Evolutionary conservation across 495 filamentous ascomycete genomes (phyloP), one percentile per base, ranked within the genome.

Genomic region (Penicillium simplicissimum): DNA sequence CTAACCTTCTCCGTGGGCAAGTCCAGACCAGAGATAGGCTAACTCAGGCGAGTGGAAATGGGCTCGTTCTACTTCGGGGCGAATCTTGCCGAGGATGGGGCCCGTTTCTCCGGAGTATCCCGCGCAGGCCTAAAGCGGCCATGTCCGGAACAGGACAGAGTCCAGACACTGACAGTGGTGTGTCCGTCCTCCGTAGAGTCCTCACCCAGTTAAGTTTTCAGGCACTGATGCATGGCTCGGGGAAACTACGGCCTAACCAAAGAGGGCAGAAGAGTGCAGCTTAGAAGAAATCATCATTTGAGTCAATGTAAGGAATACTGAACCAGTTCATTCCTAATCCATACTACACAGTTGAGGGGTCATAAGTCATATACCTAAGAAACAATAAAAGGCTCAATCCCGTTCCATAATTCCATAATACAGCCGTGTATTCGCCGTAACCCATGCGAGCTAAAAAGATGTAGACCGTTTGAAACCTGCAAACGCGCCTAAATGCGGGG

Each of bases 341-440:
- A 52, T 66, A 60, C 36, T 57, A 47, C 55, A 62, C 25, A 35
- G 51, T 61, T n/a, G 19, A 38, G 17, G 33, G 25, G 33, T 66
- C 64, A 34, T 66, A 49, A 66, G 45, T 66, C 64, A 63, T 66
- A 42, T 59, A n/a, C 11, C 19, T 31, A 42, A 58, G 55, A 43
- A 38, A 40, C 37, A 63, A 63, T 55, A 65, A 62, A 43, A 52
- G 35, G 49, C 25, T 23, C 48, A 34, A 8, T 48, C 45, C 55
- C 62, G 19, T 42, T 31, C 48, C 48, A 52, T 28, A 34, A 28
- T 28, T 57, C 68, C 51, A 42, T 55, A 35, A 42, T 55, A 55
- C 66, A 67, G 17, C 70, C 69, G 60, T 67, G 57, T 71, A 64
- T 74, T 73, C 70, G 65, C 73, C 73, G 55, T 71, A 69, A 63